These are phyloP conservation scores for Ceratobasidium sp. DNA, from an alignment of 1,284 basidiomycete species.

Conservation along the genomic window DNA sequence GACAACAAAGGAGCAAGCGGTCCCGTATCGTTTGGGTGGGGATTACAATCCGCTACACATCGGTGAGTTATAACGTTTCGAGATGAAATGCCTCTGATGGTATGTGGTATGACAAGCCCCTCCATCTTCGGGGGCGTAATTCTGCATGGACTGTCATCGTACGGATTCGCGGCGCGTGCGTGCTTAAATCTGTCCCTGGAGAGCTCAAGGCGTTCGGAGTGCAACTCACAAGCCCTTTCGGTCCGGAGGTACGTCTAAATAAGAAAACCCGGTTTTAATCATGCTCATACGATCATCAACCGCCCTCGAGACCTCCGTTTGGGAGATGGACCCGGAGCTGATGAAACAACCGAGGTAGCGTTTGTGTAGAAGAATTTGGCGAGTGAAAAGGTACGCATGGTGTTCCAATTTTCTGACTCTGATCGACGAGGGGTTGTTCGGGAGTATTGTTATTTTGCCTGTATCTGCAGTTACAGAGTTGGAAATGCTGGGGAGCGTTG, in stretches of 20 bases:
- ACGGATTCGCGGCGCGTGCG: slow-evolving; percentile 81
- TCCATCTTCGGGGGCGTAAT: slow-evolving; percentile 82
- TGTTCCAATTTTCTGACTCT: slow-evolving; percentile 33
- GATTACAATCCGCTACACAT: slow-evolving; percentile 79
- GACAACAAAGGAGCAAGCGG: slow-evolving; percentile 80
- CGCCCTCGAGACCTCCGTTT: slow-evolving; percentile 79
- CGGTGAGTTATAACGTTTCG: slow-evolving; percentile 61
- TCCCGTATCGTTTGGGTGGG: slow-evolving; percentile 80
- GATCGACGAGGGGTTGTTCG: not conserved
- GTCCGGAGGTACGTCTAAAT: slow-evolving; percentile 67
- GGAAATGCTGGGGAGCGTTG: not conserved
- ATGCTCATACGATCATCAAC: slow-evolving; percentile 53
- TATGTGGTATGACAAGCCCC: slow-evolving; percentile 66
- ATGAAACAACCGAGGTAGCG: slow-evolving; percentile 75
- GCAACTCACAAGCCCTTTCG: slow-evolving; percentile 82
- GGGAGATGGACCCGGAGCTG: slow-evolving; percentile 77
- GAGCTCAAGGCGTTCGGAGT: slow-evolving; percentile 73
- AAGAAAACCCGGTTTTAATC: slow-evolving; percentile 15
- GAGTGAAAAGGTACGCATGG: slow-evolving; percentile 70
- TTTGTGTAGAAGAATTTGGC: slow-evolving; percentile 78
- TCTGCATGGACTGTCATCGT: slow-evolving; percentile 83
- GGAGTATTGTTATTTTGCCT: not conserved
- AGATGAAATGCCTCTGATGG: not conserved
- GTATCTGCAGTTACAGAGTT: not conserved
- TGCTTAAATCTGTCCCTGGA: slow-evolving; percentile 71